Base-by-base conservation (phyloP, 768 basidiomycete genomes). In the Paxillus involutus region DNA sequence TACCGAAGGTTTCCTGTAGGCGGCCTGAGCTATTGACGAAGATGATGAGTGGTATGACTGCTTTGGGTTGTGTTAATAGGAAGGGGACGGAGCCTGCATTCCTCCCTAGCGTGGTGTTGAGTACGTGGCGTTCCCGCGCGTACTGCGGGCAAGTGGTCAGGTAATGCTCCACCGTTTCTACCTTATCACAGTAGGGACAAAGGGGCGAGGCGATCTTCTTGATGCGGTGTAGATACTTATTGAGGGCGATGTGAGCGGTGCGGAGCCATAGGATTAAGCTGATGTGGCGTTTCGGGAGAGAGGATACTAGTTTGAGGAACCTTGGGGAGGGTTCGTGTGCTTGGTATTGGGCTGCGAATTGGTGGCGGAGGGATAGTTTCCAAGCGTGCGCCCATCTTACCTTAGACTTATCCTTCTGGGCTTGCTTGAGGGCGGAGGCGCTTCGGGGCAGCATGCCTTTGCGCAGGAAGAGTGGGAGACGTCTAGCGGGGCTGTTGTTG, bases 211-310 rank as follows among this genome's bases (percentile, higher is more conserved):
- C 55, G 8, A 49, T 45, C 30, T 52, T 53, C 14, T 43, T 39
- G 4, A 65, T 63, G 21, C 49, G 56, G 35, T 67, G 59, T 0
- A 67, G 56, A 49, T 65, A 56, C 19, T 56, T 52, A 39, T 59
- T 55, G 0, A 67, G 62, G 5, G 48, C 36, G 32, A 51, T 39
- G 50, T 67, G 65, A 24, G 56, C 55, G 2, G 60, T 57, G 1
- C 52, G 55, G 2, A 66, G 53, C 40, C 65, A 62, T 7, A 62
- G 24, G 17, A 66, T 42, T 3, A 63, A 29, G 35, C 50, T 56
- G 12, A 56, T 49, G 36, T 39, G 37, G 1, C 37, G 3, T 39
- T 39, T 39, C 6, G 37, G 10, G 37, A 39, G 37, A 2, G 10
- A 13, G 12, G 37, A 11, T 2, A 39, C 13, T 2, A 13, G 2